These are phyloP conservation scores for Aspergillus ellipticus DNA, from an alignment of 495 filamentous ascomycete species.

Conservation along the genomic window DNA sequence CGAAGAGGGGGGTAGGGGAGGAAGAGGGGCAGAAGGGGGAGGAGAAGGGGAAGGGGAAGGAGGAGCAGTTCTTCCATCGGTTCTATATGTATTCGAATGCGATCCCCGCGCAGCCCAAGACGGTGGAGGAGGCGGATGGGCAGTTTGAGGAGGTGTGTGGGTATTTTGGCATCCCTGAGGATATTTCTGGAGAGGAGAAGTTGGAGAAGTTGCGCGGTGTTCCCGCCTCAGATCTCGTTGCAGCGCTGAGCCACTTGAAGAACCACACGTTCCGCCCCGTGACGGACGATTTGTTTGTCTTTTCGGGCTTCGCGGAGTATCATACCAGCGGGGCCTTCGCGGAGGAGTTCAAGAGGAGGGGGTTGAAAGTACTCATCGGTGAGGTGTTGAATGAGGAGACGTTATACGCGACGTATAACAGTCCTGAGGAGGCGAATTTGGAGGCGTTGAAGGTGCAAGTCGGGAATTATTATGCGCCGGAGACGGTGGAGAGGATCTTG, in stretches of 20 bases:
- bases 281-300: conserved; percentile 41
- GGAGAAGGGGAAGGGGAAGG: conserved; percentile 10
- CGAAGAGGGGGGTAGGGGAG: too few species aligned
- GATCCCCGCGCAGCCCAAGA: conserved; percentile 45
- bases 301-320: conserved; percentile 31
- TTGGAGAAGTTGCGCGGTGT: conserved; percentile 33
- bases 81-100: conserved; percentile 47
- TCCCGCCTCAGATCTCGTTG: conserved; percentile 24
- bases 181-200: conserved; percentile 29
- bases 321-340: conserved; percentile 42
- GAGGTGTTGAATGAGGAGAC: conserved; percentile 47
- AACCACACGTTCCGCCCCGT: conserved; percentile 45
- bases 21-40: conserved; percentile 19
- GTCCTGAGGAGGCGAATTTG: conserved; percentile 31
- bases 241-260: conserved; percentile 28
- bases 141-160: conserved; percentile 48
- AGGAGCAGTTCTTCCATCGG: too few species aligned
- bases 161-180: conserved; percentile 28
- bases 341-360: conserved; percentile 29
- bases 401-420: conserved; percentile 34
- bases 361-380: conserved; percentile 42
- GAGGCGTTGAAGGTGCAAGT: conserved; percentile 35
- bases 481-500: conserved; percentile 30
- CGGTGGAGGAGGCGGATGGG: conserved; percentile 36
- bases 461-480: conserved; percentile 42